Percentiles rank a stretch among this genome's conserved stretches.
Conservation (phyloP, 805 yeast genomes). For the Metschnikowia sp. region DNA sequence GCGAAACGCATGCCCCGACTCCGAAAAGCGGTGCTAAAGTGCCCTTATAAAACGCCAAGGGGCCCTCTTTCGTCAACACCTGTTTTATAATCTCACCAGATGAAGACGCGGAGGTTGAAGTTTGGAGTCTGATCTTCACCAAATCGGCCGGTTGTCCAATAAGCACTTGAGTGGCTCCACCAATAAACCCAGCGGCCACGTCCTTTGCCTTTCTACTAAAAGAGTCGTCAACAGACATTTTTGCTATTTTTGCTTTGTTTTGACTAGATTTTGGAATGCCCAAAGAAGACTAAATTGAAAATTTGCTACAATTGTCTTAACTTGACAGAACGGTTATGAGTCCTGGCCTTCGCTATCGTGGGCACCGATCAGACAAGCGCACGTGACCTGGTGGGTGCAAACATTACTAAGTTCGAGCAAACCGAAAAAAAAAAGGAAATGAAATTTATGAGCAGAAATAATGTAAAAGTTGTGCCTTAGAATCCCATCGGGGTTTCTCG, state of each 20-base stretch:
- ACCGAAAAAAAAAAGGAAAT: neutral
- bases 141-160: constrained; percentile 48
- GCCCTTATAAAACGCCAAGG: constrained; percentile 43
- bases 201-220: constrained; percentile 38
- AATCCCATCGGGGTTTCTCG: no score
- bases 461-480: neutral
- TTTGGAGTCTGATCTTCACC: constrained; percentile 42
- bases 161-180: constrained; percentile 46
- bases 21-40: constrained; percentile 44
- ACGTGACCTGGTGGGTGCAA: constrained; percentile 20
- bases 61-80: constrained; percentile 40
- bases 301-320: neutral
- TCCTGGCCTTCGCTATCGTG: constrained; percentile 6
- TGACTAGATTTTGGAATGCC: neutral
- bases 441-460: neutral
- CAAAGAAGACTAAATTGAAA: neutral
- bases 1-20: constrained; percentile 57
- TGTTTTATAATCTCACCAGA: constrained; percentile 32
- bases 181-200: constrained; percentile 43
- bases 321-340: neutral
- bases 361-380: constrained; percentile 16
- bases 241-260: no score
- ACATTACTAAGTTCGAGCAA: neutral
- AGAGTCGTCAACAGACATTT: constrained; percentile 31
- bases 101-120: constrained; percentile 28